Conservation (phyloP, 2,329 filamentous ascomycete genomes). For the Raffaelea arxii region DNA sequence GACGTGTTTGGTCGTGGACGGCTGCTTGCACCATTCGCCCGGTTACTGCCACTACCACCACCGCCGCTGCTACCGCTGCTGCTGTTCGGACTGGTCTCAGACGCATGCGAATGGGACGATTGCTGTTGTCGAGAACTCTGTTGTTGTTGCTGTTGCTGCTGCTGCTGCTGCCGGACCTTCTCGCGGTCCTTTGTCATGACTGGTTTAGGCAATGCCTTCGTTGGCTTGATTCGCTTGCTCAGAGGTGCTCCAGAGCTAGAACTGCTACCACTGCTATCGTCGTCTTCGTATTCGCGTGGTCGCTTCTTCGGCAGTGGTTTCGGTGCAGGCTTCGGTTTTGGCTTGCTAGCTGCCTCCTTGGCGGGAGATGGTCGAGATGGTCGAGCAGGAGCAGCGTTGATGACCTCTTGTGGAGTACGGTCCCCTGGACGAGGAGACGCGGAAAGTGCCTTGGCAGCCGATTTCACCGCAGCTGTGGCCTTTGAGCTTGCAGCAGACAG, state of each 20-base stretch:
- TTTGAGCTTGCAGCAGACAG: slow-evolving; percentile 1
- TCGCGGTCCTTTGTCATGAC: slow-evolving; percentile 6
- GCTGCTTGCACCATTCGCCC: not conserved
- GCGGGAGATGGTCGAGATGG: slow-evolving; percentile 8
- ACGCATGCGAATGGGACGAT: too few species aligned
- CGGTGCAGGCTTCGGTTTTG: too few species aligned
- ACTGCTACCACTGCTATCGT: slow-evolving; percentile 42
- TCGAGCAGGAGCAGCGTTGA: slow-evolving; percentile 9
- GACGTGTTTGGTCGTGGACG: slow-evolving; percentile 33
- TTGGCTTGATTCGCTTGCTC: slow-evolving; percentile 45
- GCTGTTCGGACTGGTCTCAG: not conserved
- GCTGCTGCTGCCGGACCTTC: slow-evolving; percentile 2
- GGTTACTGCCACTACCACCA: not conserved
- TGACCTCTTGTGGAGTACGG: slow-evolving; percentile 10
- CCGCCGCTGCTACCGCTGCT: not conserved
- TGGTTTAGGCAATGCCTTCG: slow-evolving; percentile 1
- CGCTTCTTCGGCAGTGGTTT: slow-evolving; percentile 37
- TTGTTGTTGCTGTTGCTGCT: slow-evolving; percentile 6
- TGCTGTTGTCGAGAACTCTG: not conserved
- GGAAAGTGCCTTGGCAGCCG: slow-evolving; percentile 2
- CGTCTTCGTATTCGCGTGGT: slow-evolving; percentile 39
- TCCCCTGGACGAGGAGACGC: slow-evolving; percentile 3
- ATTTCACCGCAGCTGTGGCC: slow-evolving; percentile 12
- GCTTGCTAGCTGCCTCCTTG: slow-evolving; percentile 11
- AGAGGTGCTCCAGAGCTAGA: slow-evolving; percentile 51